Base-by-base conservation (phyloP, 768 basidiomycete genomes). In the Hericium rajendrae region DNA sequence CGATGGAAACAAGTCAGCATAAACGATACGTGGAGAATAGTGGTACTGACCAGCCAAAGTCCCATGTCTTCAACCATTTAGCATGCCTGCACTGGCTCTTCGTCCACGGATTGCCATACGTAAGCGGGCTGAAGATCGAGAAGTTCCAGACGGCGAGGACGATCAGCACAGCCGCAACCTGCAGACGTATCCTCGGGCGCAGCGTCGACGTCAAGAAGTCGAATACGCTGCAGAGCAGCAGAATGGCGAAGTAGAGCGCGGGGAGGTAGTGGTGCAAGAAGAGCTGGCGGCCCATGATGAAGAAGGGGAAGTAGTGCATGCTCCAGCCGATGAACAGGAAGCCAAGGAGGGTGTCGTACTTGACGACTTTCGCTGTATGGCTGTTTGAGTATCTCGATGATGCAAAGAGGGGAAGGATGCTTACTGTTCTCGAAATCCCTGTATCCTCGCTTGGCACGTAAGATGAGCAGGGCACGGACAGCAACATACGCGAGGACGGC, bases 181-280 rank as follows among this genome's bases (percentile, higher is more conserved):
- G 91, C 32, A 95, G 68, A 28, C 94, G 77, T 37, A 91, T 72
- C 39, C 82, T 77, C 0, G 93, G 91, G 37, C 85, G 78, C 8
- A 98, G 71, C 0, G 79, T 78, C 28, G 89, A 86, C 1, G 94
- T 97, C 39, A 84, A 70, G 50, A 94, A 78, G 70, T 99, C 97
- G 65, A 98, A 97, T 2, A 87, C 77, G 3, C 76, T 76, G 54
- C 86, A 86, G 26, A 78, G 78, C 22, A 92, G 75, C 12, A 99
- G 80, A 62, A 92, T 83, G n/a, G 88, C 84, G 63, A 90, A 94
- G 67, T 93, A 95, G n/a, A 99, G 76, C 0, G 94, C 93, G 0
- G 95, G 97, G 73, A 98, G 88, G 70, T 98, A 98, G 73, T 98
- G 97, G 68, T 98, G 95, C 22, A 99, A 73, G 81, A 99, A 99